Evolutionary conservation across 306 rosid genomes (phyloP).

Genomic region (Cajanus cajan): DNA sequence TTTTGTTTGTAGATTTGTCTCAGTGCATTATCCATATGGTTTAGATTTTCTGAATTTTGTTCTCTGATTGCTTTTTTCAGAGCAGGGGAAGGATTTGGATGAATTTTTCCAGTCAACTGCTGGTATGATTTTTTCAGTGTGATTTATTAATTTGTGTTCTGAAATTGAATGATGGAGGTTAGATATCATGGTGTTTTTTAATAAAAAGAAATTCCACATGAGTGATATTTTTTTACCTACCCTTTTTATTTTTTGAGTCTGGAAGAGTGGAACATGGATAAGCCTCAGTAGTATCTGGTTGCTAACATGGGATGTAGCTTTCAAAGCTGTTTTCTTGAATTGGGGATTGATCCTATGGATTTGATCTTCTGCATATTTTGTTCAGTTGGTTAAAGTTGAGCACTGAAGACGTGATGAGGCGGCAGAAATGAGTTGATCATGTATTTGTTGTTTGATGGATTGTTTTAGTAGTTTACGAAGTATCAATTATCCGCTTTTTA

Average conservation of each 20-base stretch:
- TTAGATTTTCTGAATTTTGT: conserved; percentile 23
- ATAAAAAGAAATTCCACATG: not conserved
- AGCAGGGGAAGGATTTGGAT: conserved; percentile 74
- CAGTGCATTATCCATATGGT: not conserved
- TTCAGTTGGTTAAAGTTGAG: not conserved
- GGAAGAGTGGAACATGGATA: not conserved
- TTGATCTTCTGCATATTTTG: not conserved
- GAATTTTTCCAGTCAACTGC: conserved; percentile 90
- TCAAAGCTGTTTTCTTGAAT: not conserved
- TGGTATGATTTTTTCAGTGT: conserved; percentile 44
- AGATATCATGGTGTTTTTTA: not conserved
- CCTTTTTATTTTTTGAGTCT: not conserved
- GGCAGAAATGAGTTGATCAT: not conserved
- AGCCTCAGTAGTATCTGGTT: not conserved
- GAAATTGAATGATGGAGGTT: not conserved
- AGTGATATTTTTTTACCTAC: not conserved
- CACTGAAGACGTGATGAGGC: not conserved
- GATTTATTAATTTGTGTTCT: not conserved
- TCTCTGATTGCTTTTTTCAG: conserved; percentile 41
- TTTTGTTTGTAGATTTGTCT: not conserved
- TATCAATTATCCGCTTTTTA: not conserved
- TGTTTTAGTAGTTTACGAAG: not conserved
- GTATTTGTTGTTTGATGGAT: not conserved
- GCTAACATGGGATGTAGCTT: not conserved
- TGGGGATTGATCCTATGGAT: not conserved